Base-by-base conservation (phyloP, 2,329 filamentous ascomycete genomes). In the Aspergillus pseudoglaucus region DNA sequence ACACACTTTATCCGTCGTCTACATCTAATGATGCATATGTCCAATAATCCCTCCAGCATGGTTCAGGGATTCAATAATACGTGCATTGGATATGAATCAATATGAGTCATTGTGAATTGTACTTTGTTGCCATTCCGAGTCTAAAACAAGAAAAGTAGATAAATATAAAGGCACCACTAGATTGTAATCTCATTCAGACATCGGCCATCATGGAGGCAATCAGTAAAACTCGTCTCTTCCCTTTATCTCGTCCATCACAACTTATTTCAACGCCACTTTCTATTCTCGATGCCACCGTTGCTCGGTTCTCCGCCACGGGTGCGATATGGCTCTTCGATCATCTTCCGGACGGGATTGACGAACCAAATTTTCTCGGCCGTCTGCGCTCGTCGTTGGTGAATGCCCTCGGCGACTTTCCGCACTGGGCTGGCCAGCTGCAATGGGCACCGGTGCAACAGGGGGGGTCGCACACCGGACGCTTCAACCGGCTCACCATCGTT, bases 341-440 rank as follows among this genome's bases (percentile, higher is more conserved):
- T 3, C 20, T 49, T 8, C 8, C 35, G 6, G 6, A 15, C 35
- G 25, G 9, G 3, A 27, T 27, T 27, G 7, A 18, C 6, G 45
- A 46, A 25, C n/a, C 4, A 2, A 17, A 32, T 18, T 38, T 38
- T 38, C 35, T 44, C 9, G 39, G 35, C 2, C 4, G 35, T 22
- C 20, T 51, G 5, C 46, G 42, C 6, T 18, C 6, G 9, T 49
- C 49, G 2, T 46, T 51, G 10, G 42, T 33, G 14, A 27, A 41
- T 15, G 48, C 39, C 9, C 33, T 51, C 12, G 42, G 39, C n/a
- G 39, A 32, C 20, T 51, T 52, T 18, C 49, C 51, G 5, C 46
- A 51, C 20, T 52, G 49, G 49, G 44, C 51, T 23, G 51, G 46
- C 32, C 51, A 53, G 41, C 35, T 53, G 4, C 49, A 53, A 44